Evolutionary conservation across 768 basidiomycete genomes (phyloP).

Genomic region (Russula earlei): DNA sequence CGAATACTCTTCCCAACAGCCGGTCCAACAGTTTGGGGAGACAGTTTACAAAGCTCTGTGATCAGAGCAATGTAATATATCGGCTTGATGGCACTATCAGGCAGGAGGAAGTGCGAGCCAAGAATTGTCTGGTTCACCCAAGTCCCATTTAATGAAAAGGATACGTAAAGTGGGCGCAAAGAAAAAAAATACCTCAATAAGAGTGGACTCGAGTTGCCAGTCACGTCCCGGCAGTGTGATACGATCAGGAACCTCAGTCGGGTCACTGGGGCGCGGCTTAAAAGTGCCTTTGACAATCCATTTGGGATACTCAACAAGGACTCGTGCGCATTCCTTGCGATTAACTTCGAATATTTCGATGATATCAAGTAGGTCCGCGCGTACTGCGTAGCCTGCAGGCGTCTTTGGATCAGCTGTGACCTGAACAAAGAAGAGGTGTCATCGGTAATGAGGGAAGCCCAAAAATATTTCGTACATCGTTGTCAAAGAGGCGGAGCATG

Average conservation of each 20-base stretch:
- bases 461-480: constrained; percentile 31
- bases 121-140: constrained; percentile 52
- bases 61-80: constrained; percentile 85
- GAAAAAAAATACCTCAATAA: constrained; percentile 57
- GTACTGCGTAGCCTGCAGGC: constrained; percentile 71
- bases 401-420: constrained; percentile 68
- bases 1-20: constrained; percentile 94
- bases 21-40: constrained; percentile 85
- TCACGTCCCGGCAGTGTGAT: constrained; percentile 46
- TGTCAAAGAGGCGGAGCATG: constrained; percentile 58
- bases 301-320: constrained; percentile 77
- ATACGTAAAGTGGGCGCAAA: not conserved
- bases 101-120: constrained; percentile 63
- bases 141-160: constrained; percentile 1
- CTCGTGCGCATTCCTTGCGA: constrained; percentile 85
- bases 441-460: not conserved
- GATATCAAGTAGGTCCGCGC: constrained; percentile 63
- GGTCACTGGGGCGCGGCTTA: constrained; percentile 62
- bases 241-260: constrained; percentile 37
- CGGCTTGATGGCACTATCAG: constrained; percentile 64
- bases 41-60: constrained; percentile 91
- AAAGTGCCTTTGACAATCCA: constrained; percentile 82
- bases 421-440: constrained; percentile 30
- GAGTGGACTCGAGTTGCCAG: constrained; percentile 82
- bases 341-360: constrained; percentile 91